phyloP scores from a whole-genome alignment of 352 stramenopile species.

The Pythium oligandrum region DNA sequence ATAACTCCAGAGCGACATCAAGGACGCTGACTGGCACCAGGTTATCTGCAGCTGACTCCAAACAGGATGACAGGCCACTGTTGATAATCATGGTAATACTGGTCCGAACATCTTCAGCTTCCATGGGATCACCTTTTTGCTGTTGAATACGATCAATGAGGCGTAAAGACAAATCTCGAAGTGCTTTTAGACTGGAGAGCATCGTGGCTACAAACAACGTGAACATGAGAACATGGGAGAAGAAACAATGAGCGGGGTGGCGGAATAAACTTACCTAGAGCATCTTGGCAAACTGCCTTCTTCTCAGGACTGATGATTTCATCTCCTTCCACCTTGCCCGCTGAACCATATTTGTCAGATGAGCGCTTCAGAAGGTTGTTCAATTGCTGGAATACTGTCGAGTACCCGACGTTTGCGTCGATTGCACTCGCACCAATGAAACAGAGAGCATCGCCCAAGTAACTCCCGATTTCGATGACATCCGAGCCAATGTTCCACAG shows the following conservation, averaged over 20 bases:
- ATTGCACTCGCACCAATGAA: constrained; percentile 39
- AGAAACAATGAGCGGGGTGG: too few relatives aligned
- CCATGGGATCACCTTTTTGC: background rate
- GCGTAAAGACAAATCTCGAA: background rate
- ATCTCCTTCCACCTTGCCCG: too few relatives aligned
- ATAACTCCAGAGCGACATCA: constrained; percentile 29
- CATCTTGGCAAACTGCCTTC: background rate
- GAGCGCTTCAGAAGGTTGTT: constrained; percentile 26
- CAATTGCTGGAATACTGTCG: constrained; percentile 40
- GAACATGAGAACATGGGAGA: too few relatives aligned
- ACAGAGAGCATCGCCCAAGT: constrained; percentile 41
- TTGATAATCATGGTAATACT: constrained; percentile 39
- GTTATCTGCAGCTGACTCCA: constrained; percentile 24
- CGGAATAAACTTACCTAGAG: too few relatives aligned
- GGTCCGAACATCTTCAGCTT: constrained; percentile 21
- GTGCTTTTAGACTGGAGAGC: background rate
- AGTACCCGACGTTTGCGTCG: constrained; percentile 43
- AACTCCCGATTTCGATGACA: constrained; percentile 21
- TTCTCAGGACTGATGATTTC: background rate
- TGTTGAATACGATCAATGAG: background rate
- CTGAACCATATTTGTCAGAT: too few relatives aligned
- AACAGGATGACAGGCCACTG: constrained; percentile 34
- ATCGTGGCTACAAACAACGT: background rate
- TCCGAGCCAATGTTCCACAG: constrained; percentile 30
- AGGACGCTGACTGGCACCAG: constrained; percentile 1